Conservation (phyloP, 257 asterid genomes). For the Solanum pinnatisectum region DNA sequence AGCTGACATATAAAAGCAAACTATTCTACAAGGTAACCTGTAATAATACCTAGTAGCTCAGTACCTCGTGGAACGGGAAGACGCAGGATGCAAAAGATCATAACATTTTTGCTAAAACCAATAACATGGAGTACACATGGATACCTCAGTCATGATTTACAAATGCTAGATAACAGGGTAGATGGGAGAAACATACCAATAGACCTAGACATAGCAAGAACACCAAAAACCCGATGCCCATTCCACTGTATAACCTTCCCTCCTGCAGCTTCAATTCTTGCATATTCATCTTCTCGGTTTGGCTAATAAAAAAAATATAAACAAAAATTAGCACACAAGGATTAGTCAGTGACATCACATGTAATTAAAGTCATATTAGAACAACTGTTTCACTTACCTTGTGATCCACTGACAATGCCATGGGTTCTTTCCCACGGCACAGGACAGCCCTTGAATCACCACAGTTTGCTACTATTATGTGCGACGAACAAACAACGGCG, state of each 20-base stretch:
- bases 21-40: not conserved
- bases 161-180: not conserved
- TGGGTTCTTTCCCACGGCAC: conserved; percentile 74
- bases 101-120: not conserved
- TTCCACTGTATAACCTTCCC: conserved; percentile 99
- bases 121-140: not conserved
- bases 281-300: conserved; percentile 85
- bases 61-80: not conserved
- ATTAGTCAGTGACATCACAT: conserved; percentile 7
- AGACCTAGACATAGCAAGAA: conserved; percentile 96
- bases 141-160: not conserved
- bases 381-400: conserved; percentile 43
- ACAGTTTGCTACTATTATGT: conserved; percentile 80
- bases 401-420: conserved; percentile 74
- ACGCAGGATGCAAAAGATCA: not conserved
- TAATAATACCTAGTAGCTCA: not conserved
- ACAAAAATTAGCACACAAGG: not conserved
- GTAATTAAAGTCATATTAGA: not conserved
- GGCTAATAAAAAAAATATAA: conserved; percentile 37
- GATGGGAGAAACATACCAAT: conserved; percentile 49
- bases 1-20: not conserved
- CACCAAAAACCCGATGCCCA: conserved; percentile 93
- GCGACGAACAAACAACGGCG: conserved; percentile 83
- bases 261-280: conserved; percentile 88
- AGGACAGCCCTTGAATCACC: conserved; percentile 98